phyloP scores from a whole-genome alignment of 2,329 filamentous ascomycete species.

The Nemania diffusa region DNA sequence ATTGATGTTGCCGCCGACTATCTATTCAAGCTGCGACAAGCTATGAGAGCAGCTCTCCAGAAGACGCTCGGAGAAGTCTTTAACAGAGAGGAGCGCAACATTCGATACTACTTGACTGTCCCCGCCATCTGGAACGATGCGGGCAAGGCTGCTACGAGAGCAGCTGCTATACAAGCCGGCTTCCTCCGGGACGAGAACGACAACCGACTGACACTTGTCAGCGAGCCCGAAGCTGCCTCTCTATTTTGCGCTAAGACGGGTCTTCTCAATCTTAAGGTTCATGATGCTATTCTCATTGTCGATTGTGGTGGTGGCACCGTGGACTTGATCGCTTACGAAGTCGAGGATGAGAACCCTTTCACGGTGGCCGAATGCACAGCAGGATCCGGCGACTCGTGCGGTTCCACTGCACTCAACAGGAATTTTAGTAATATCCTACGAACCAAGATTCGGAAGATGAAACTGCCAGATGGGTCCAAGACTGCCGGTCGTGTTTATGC shows the following conservation, averaged over 20 bases:
- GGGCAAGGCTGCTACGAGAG: conserved; percentile 94
- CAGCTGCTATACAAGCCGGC: conserved; percentile 94
- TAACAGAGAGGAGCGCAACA: conserved; percentile 97
- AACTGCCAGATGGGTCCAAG: conserved; percentile 94
- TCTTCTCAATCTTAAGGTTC: conserved; percentile 94
- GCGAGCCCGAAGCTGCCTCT: conserved; percentile 95
- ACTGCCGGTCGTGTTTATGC: conserved; percentile 98
- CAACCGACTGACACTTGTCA: conserved; percentile 92
- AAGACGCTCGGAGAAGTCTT: conserved; percentile 98
- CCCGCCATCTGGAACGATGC: conserved; percentile 99
- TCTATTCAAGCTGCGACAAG: conserved; percentile 96
- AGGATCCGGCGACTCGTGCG: conserved; percentile 96
- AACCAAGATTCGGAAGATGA: conserved; percentile 99
- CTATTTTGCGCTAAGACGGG: conserved; percentile 98
- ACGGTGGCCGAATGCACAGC: conserved; percentile 97
- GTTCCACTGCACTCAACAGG: conserved; percentile 96
- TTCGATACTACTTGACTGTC: conserved; percentile 97
- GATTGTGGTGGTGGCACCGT: conserved; percentile 99
- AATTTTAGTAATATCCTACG: conserved; percentile 98
- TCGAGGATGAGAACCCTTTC: conserved; percentile 97
- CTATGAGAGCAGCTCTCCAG: conserved; percentile 93
- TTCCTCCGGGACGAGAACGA: conserved; percentile 98
- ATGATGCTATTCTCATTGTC: conserved; percentile 97
- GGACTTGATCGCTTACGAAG: conserved; percentile 98
- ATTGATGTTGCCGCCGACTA: conserved; percentile 99